Conservation (phyloP, 805 yeast species). For the Sungouiozyma ichnusensis region DNA sequence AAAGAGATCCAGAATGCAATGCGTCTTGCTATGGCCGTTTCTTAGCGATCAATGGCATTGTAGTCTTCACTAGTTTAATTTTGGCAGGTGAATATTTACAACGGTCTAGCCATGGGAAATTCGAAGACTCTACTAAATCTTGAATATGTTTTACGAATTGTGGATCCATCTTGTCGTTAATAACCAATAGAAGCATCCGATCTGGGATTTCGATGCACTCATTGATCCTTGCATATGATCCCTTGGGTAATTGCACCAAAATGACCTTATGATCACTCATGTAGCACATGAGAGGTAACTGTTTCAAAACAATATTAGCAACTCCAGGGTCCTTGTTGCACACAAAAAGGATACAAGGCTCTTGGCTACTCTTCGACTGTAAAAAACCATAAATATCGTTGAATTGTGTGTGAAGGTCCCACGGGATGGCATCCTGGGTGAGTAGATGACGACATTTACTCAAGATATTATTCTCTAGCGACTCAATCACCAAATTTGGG, state of each 20-base stretch:
- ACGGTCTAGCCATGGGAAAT: conserved; percentile 21
- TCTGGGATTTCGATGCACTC: conserved; percentile 7
- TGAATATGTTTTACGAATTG: conserved; percentile 14
- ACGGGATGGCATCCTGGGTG: conserved; percentile 13
- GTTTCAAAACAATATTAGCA: conserved; percentile 42
- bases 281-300: conserved; percentile 46
- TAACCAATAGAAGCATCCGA: conserved; percentile 19
- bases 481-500: conserved; percentile 29
- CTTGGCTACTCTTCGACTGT: conserved; percentile 36
- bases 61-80: conserved; percentile 15
- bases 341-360: conserved; percentile 36
- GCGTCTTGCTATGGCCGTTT: not conserved
- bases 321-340: conserved; percentile 43
- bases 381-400: conserved; percentile 42
- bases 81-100: conserved; percentile 11
- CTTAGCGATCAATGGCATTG: conserved; percentile 9
- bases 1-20: not conserved
- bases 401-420: conserved; percentile 27
- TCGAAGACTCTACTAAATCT: conserved; percentile 9
- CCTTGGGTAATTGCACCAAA: conserved; percentile 50
- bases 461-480: conserved; percentile 32
- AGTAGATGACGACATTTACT: conserved; percentile 26
- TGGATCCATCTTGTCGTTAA: conserved; percentile 14
- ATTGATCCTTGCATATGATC: conserved; percentile 12
- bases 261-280: conserved; percentile 34